phyloP scores from a whole-genome alignment of 2,329 filamentous ascomycete species.

The Davidsoniella australis region DNA sequence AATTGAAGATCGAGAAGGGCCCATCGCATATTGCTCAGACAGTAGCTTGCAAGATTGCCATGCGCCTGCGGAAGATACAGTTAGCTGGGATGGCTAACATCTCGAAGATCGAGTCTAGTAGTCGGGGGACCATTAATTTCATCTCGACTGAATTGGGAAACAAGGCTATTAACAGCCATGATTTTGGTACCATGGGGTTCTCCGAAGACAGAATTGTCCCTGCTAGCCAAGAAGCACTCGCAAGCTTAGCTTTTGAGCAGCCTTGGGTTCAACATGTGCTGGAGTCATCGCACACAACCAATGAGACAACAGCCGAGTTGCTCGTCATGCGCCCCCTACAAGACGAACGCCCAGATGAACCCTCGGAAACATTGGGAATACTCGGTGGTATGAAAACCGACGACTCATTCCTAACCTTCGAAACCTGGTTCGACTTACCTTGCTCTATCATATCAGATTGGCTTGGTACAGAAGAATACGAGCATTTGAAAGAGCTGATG shows the following conservation, averaged over 20 bases:
- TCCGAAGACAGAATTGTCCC: too few species aligned
- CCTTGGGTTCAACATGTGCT: too few species aligned
- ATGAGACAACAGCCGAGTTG: too few species aligned
- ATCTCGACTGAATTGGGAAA: slow-evolving; percentile 13
- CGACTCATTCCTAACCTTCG: too few species aligned
- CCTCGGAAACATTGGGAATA: slow-evolving; percentile 19
- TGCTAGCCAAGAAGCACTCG: too few species aligned
- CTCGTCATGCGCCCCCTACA: too few species aligned
- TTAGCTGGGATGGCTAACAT: not conserved
- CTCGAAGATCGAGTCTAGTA: slow-evolving; percentile 22
- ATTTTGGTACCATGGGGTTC: too few species aligned
- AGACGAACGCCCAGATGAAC: too few species aligned
- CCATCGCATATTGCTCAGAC: slow-evolving; percentile 19
- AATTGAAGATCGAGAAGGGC: slow-evolving; percentile 12
- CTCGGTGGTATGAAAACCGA: slow-evolving; percentile 20
- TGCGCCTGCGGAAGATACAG: slow-evolving; percentile 25
- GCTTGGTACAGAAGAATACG: not conserved
- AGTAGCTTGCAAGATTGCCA: slow-evolving; percentile 28
- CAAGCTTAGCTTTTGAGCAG: too few species aligned
- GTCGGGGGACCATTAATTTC: slow-evolving; percentile 16
- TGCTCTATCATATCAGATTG: not conserved
- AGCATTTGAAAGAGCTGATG: not conserved
- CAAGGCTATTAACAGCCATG: too few species aligned
- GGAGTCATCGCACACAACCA: too few species aligned
- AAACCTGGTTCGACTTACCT: not conserved